Base-by-base conservation (phyloP, 78 protist species). In the Pigoraptor vietnamica region DNA sequence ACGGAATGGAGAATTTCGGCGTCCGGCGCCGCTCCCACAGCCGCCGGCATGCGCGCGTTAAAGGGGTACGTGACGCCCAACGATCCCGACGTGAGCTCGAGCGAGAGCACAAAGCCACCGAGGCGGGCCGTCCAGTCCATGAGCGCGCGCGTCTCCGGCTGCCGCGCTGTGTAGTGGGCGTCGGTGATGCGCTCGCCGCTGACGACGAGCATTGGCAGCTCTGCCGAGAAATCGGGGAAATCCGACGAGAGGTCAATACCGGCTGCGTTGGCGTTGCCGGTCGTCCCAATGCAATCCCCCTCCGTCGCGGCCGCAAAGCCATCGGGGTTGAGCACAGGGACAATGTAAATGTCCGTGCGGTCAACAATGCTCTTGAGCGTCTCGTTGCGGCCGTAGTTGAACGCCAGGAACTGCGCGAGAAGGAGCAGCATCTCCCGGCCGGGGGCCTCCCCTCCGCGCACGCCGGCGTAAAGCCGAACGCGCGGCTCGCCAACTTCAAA, bases 301-400 rank as follows among this genome's bases (percentile, higher is more conserved):
- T 2, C 34, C 6, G 84, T 21, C 32, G 34, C 32, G 23, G 32
- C 84, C 1, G 84, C 93, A 90, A 40, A 93, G 21, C 96, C 96
- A 90, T 96, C 98, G 34, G 98, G 98, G 89, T 96, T 96, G 95
- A 96, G 93, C 25, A 96, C 79, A 1, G 96, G 96, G 33, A 96
- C 2, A 6, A 96, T 90, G 88, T 95, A 93, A 0, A 96, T 89
- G 24, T 88, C 89, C 33, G 91, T 92, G 38, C 56, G 40, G 14
- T 89, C 83, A 34, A 96, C 23, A 23, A 95, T 23, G 2, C 86
- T 23, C 29, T 79, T 79, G 32, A 79, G 1, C 32, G 21, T 25
- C 35, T 14, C 34, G 84, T 79, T 25, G 6, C 14, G 1, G 32
- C 34, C 84, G 84, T 79, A 79, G 84, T 79, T 14, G 84, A 79